Conservation (phyloP, 2,329 filamentous ascomycete genomes). For the Botrytis tulipae region DNA sequence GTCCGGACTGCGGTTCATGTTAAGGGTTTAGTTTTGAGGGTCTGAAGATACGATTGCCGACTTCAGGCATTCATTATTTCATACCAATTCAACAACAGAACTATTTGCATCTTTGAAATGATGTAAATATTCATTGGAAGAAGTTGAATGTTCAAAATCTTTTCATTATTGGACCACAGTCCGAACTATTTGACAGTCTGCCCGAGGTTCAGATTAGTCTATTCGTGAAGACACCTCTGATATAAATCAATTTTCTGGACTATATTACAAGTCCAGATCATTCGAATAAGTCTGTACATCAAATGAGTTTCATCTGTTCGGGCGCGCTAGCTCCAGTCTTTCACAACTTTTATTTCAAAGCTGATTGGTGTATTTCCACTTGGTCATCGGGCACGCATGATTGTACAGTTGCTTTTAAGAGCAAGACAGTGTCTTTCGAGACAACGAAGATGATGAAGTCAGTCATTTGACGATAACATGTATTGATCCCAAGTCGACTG, state of each 20-base stretch:
- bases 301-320: not conserved
- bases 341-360: not conserved
- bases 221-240: not conserved
- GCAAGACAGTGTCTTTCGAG: not conserved
- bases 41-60: not conserved
- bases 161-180: not conserved
- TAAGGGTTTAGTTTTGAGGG: not conserved
- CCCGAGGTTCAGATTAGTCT: not conserved
- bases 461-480: not conserved
- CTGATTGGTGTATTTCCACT: not conserved
- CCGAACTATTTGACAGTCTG: too few relatives aligned
- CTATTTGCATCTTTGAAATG: not conserved
- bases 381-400: not conserved
- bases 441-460: not conserved
- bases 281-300: not conserved
- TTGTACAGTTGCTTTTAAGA: not conserved
- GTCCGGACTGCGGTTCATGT: not conserved
- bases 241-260: not conserved
- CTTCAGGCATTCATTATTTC: not conserved
- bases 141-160: not conserved
- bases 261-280: not conserved
- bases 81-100: not conserved
- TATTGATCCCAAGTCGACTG: not conserved
- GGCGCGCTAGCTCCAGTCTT: not conserved
- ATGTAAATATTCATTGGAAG: not conserved